Base-by-base conservation (phyloP, 169 alveolate genomes). In the Cryptosporidium parvum region DNA sequence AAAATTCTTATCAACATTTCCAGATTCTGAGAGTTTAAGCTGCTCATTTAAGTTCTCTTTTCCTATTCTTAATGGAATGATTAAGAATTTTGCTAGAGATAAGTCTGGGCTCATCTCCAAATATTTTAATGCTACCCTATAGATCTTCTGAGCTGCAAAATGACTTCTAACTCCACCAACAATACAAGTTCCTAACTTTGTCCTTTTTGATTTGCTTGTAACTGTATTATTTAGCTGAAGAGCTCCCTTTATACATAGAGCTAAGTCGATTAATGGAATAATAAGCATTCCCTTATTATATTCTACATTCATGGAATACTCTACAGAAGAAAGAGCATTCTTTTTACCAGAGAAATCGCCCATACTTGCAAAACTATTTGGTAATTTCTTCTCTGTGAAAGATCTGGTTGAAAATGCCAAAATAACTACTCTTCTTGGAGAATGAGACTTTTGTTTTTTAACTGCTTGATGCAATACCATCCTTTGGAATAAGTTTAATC, bases 81-180 rank as follows among this genome's bases (percentile, higher is more conserved):
- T 59, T 29, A 80, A 29, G 48, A 80, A 80, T 29, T 80, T 80
- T 12, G 89, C 75, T 80, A 80, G 1, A 6, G 89, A 61, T 21
- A 80, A 29, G 29, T 80, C 89, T 42, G 89, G 48, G 42, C 68
- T 80, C 75, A 65, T 62, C 18, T 80, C 80, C 16, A 80, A 23
- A 62, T 44, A 80, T 68, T 80, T 80, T 18, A 80, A 67, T 23
- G 67, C 89, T 12, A 42, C 44, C 29, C 75, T 65, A 23, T 80
- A 80, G 29, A 80, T 53, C 35, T 45, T 80, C n/a, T 80, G 89
- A 37, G 89, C 89, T 18, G 69, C 75, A n/a, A 68, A 42, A 23
- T 80, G 89, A 68, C 75, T 62, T 44, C 70, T 59, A 39, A 80
- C 75, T 45, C 89, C 89, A 14, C 89, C 89, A 35, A 80, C 52